Evolutionary conservation across 768 basidiomycete genomes (phyloP).

Genomic region (Lactarius sanguifluus): DNA sequence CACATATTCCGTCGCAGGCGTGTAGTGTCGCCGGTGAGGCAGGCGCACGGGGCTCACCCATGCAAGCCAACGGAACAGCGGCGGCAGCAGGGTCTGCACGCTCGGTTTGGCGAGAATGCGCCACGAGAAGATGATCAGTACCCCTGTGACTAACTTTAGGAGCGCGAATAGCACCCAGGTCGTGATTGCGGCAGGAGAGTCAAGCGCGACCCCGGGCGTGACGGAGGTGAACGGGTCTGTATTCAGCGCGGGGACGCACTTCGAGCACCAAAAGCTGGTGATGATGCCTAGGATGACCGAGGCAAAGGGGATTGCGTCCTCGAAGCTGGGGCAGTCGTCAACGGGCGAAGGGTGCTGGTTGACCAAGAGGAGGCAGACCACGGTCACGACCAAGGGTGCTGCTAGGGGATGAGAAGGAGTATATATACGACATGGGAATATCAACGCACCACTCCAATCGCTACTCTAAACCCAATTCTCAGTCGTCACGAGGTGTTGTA

Average conservation of each 20-base stretch:
- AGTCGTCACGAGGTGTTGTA: slow-evolving; percentile 39
- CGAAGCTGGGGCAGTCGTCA: slow-evolving; percentile 91
- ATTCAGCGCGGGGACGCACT: slow-evolving; percentile 40
- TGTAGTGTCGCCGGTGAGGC: too few relatives aligned
- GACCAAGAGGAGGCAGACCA: slow-evolving; percentile 61
- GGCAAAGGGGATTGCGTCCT: slow-evolving; percentile 93
- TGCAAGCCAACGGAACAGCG: slow-evolving; percentile 75
- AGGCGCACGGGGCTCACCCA: slow-evolving; percentile 30
- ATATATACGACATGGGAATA: slow-evolving; percentile 10
- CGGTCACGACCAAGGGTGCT: slow-evolving; percentile 60
- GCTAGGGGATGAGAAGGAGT: slow-evolving; percentile 2
- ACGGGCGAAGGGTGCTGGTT: slow-evolving; percentile 92
- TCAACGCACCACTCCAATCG: slow-evolving; percentile 39
- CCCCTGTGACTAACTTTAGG: slow-evolving; percentile 53
- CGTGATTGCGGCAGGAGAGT: slow-evolving; percentile 36
- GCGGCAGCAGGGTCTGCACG: slow-evolving; percentile 74
- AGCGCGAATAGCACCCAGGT: slow-evolving; percentile 42
- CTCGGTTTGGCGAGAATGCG: slow-evolving; percentile 80
- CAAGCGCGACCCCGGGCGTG: slow-evolving; percentile 48
- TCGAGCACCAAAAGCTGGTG: slow-evolving; percentile 65
- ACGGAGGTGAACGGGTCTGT: slow-evolving; percentile 34
- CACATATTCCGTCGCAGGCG: slow-evolving; percentile 80
- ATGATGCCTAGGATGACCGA: slow-evolving; percentile 62
- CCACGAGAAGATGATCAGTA: slow-evolving; percentile 82
- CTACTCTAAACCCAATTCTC: slow-evolving; percentile 43